Percentiles rank a stretch among this genome's conserved stretches.
phyloP scores from a whole-genome alignment of 148 eudicot genomes.

The Arbutus unedo region DNA sequence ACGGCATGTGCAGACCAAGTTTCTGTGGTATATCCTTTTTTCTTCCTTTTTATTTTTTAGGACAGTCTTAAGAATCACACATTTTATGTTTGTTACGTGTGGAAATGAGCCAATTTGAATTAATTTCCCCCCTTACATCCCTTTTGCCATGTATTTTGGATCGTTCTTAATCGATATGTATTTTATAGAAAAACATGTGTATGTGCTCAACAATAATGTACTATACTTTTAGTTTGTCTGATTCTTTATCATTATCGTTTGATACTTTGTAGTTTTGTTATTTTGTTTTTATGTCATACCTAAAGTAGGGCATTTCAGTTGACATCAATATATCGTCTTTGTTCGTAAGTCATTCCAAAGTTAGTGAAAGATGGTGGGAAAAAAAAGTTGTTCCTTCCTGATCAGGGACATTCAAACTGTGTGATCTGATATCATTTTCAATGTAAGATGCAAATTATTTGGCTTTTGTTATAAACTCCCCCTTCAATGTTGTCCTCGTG shows the following conservation, averaged over 20 bases:
- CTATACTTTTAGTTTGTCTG: neutral
- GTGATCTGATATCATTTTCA: slow-evolving; percentile 1
- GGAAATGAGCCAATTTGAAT: neutral
- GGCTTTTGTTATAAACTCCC: neutral
- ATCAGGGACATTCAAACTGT: neutral
- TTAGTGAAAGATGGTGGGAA: neutral
- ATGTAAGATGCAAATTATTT: neutral
- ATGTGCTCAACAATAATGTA: neutral
- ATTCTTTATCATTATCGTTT: neutral
- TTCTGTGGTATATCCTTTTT: slow-evolving; percentile 9
- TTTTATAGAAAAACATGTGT: neutral
- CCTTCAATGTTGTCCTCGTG: neutral
- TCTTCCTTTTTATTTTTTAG: neutral
- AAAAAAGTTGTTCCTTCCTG: neutral
- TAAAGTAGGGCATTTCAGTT: neutral
- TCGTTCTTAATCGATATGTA: neutral
- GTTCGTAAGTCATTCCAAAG: neutral
- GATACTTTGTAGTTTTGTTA: neutral
- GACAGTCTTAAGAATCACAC: neutral
- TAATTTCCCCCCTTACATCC: neutral
- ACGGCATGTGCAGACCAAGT: neutral
- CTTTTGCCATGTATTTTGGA: neutral
- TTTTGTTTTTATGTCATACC: neutral
- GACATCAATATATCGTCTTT: neutral
- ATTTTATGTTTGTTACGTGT: slow-evolving; percentile 6